Percentiles rank a stretch among this genome's conserved stretches.
These are phyloP conservation scores for Aaosphaeria pasadenensis DNA, from an alignment of 2,329 filamentous ascomycete genomes.

Conservation along the genomic window DNA sequence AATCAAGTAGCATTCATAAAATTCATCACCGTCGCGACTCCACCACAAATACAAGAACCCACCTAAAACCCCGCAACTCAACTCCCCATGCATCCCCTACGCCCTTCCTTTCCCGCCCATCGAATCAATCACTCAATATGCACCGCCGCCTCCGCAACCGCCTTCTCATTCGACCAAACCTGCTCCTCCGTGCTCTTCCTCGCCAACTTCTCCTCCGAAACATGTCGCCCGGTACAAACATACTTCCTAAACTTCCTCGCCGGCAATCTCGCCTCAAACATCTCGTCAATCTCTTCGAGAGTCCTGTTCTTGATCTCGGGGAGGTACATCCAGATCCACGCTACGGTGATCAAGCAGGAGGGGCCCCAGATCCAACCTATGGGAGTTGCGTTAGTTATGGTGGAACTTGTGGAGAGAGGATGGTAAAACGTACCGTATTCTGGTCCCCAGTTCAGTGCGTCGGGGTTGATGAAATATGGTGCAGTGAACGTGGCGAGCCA, in stretches of 20 bases:
- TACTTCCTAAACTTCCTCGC: conserved; percentile 32
- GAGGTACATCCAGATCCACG: conserved; percentile 30
- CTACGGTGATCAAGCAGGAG: conserved; percentile 37
- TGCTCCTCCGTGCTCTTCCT: conserved; percentile 9
- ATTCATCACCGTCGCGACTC: no score
- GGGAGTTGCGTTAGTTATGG: no score
- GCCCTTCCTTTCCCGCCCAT: no score
- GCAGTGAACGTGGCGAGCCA: conserved; percentile 58
- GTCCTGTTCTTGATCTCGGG: conserved; percentile 40
- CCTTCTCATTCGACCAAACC: conserved; percentile 17
- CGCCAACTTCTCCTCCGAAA: conserved; percentile 11
- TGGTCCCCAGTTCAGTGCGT: conserved; percentile 56
- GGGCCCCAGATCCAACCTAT: conserved; percentile 33
- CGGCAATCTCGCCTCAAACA: conserved; percentile 28
- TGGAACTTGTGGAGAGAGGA: conserved; percentile 1
- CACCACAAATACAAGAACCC: no score
- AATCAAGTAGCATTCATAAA: no score
- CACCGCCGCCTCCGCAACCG: conserved; percentile 8
- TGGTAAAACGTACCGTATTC: conserved; percentile 42
- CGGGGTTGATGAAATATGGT: conserved; percentile 59
- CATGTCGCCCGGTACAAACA: conserved; percentile 20
- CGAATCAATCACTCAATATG: conserved; percentile 6
- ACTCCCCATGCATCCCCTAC: no score
- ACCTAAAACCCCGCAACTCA: no score
- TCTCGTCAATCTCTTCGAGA: conserved; percentile 32